A percentile compares a stretch with the other conserved stretches of the same genome.
Conservation (phyloP, 768 basidiomycete species). For the Chlorophyllum brunneum region DNA sequence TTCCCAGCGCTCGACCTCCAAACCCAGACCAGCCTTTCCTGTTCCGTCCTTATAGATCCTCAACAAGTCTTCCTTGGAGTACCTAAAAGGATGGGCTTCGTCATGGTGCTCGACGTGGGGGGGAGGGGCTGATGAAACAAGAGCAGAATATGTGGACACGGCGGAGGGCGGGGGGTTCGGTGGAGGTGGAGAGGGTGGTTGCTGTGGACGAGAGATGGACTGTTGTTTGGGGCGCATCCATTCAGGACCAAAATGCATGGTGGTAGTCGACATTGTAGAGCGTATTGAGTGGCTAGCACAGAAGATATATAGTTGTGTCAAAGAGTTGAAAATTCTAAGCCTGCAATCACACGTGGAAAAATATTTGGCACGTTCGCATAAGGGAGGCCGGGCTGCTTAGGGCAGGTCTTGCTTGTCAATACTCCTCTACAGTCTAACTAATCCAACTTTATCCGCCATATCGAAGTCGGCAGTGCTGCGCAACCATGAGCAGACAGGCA, state of each 20-base stretch:
- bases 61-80: constrained; percentile 82
- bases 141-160: constrained; percentile 68
- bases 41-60: constrained; percentile 80
- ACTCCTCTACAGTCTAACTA: no score
- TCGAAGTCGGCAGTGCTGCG: constrained; percentile 62
- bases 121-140: constrained; percentile 53
- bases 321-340: constrained; percentile 17
- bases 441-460: constrained; percentile 65
- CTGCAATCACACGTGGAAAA: constrained; percentile 37
- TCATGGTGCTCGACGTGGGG: constrained; percentile 54
- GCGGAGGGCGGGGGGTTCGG: constrained; percentile 36
- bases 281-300: constrained; percentile 17
- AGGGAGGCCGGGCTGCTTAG: constrained; percentile 3
- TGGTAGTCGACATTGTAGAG: constrained; percentile 49
- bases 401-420: no score
- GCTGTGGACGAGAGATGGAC: constrained; percentile 46
- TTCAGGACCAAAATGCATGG: constrained; percentile 90
- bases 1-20: constrained; percentile 88
- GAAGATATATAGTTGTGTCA: constrained; percentile 16
- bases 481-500: constrained; percentile 8
- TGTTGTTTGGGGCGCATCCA: constrained; percentile 87
- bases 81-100: constrained; percentile 75
- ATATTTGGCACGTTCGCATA: constrained; percentile 24
- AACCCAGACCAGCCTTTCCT: constrained; percentile 66
- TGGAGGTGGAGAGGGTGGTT: constrained; percentile 59